A percentile compares a stretch with the other conserved stretches of the same genome.
Conservation (phyloP, 78 protist genomes). For the Dictyostelium intermedium region DNA sequence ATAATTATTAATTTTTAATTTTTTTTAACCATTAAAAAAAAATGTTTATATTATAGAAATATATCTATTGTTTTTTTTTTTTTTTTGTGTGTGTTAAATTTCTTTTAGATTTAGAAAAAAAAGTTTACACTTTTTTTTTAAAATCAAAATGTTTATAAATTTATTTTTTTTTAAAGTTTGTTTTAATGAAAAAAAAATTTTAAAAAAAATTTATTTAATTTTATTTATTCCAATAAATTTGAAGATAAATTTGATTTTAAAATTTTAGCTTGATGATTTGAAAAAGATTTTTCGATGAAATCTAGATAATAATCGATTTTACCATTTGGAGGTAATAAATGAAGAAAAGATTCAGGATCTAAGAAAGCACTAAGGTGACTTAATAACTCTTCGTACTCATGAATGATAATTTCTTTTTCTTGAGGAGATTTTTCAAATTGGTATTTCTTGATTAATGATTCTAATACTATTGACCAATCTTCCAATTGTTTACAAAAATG, state of each 20-base stretch:
- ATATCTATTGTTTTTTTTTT: too few species aligned
- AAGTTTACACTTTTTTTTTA: too few species aligned
- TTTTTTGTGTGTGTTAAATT: too few species aligned
- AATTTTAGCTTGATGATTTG: conserved; percentile 50
- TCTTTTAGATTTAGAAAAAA: too few species aligned
- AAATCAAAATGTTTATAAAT: background rate
- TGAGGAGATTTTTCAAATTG: background rate
- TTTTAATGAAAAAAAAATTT: too few species aligned
- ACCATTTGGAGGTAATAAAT: conserved; percentile 55
- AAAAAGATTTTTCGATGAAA: conserved; percentile 69
- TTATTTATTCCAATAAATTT: conserved; percentile 5
- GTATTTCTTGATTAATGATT: background rate
- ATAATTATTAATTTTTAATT: too few species aligned
- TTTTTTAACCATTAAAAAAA: too few species aligned
- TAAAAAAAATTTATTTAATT: too few species aligned
- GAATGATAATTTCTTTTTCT: conserved; percentile 4
- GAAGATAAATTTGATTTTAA: conserved; percentile 17
- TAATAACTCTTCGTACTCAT: conserved; percentile 38
- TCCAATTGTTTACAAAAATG: conserved; percentile 37
- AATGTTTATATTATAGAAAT: too few species aligned
- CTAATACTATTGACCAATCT: conserved; percentile 51
- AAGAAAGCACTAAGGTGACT: conserved; percentile 31
- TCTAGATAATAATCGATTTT: conserved; percentile 50
- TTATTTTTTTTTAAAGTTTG: background rate
- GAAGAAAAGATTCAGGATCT: conserved; percentile 67